Evolutionary conservation across 179 eudicot species (phyloP).

Genomic region (Corrigiola litoralis): DNA sequence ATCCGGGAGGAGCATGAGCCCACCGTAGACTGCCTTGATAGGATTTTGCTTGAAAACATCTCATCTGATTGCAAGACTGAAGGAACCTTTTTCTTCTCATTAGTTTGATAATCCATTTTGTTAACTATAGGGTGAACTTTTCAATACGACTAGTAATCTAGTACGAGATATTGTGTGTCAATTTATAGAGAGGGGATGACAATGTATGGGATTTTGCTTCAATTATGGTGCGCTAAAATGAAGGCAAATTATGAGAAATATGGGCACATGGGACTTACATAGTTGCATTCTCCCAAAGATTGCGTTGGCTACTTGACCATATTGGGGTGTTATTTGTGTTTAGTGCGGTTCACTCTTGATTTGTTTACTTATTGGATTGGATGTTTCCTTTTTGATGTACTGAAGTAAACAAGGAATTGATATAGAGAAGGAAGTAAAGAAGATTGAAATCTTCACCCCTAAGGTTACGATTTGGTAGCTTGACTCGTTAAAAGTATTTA

Average conservation of each 20-base stretch:
- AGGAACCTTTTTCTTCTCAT: background rate
- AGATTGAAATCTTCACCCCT: slow-evolving; percentile 3
- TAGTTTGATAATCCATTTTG: slow-evolving; percentile 16
- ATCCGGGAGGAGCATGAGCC: slow-evolving; percentile 36
- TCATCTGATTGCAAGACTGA: slow-evolving; percentile 21
- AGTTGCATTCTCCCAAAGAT: slow-evolving; percentile 9
- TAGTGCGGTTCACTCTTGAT: slow-evolving; percentile 20
- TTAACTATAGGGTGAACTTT: background rate
- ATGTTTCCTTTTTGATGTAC: slow-evolving; percentile 16
- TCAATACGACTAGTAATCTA: background rate
- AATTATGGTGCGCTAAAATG: background rate
- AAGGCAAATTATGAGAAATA: slow-evolving; percentile 6
- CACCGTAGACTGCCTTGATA: slow-evolving; percentile 32
- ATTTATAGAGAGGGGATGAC: background rate
- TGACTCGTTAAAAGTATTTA: background rate
- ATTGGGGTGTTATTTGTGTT: background rate
- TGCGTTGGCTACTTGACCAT: slow-evolving; percentile 8
- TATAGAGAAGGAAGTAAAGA: background rate
- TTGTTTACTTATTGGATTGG: slow-evolving; percentile 6
- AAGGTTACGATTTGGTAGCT: slow-evolving; percentile 28
- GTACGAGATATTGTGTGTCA: background rate
- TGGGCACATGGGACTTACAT: slow-evolving; percentile 29
- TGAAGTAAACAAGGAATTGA: slow-evolving; percentile 19
- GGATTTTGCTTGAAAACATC: slow-evolving; percentile 19
- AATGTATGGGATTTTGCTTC: background rate